Evolutionary conservation across 768 basidiomycete genomes (phyloP).

Genomic region (Tricholoma hemisulphureum): DNA sequence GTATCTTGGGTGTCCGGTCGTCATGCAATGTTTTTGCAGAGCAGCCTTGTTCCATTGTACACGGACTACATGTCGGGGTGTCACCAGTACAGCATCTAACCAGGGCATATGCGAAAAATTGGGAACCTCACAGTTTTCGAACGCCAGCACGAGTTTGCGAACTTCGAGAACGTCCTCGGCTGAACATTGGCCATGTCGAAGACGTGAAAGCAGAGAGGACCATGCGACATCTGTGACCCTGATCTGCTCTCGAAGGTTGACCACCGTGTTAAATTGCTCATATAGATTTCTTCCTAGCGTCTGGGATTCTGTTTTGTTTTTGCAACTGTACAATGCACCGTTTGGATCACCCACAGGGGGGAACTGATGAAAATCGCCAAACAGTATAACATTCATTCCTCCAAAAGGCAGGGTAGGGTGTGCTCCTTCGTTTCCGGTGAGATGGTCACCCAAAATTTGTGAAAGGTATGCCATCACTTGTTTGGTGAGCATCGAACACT

Average conservation of each 20-base stretch:
- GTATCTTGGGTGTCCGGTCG: not conserved
- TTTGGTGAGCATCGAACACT: conserved; percentile 39
- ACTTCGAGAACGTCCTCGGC: not conserved
- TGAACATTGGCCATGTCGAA: not conserved
- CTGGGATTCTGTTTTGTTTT: conserved; percentile 1
- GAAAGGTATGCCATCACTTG: conserved; percentile 20
- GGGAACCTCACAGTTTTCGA: not conserved
- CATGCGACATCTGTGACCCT: not conserved
- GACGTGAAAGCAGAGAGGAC: not conserved
- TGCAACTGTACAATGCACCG: conserved; percentile 26
- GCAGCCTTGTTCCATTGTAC: not conserved
- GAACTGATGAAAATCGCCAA: conserved; percentile 47
- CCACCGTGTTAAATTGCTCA: not conserved
- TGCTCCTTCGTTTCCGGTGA: not conserved
- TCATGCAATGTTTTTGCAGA: not conserved
- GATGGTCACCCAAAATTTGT: conserved; percentile 12
- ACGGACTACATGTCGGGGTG: not conserved
- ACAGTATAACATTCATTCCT: conserved; percentile 38
- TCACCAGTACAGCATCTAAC: not conserved
- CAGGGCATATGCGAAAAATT: not conserved
- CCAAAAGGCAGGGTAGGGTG: conserved; percentile 24
- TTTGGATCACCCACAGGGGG: conserved; percentile 33
- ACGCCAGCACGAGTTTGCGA: not conserved
- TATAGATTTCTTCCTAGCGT: conserved; percentile 1
- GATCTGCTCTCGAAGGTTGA: not conserved